These are phyloP conservation scores for barley (Hordeum vulgare) DNA, from an alignment of 176 grass and related monocot species.

Conservation along the genomic window MorexV3_pseudomolecules_assembly NC_058519.1:463206845-463207344, in stretches of 20 bases:
- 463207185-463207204: not conserved
- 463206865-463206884: too few species aligned
- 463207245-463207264: slow-evolving; percentile 19
- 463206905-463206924: too few species aligned
- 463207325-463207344: slow-evolving; percentile 37
- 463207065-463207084: not conserved
- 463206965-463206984: not conserved
- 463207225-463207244: not conserved
- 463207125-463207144: not conserved
- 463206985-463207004: too few species aligned
- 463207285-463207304: slow-evolving; percentile 32
- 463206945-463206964: too few species aligned
- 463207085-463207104: slow-evolving; percentile 20
- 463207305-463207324: slow-evolving; percentile 62
- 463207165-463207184: not conserved
- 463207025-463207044: not conserved
- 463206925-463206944: too few species aligned
- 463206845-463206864: too few species aligned
- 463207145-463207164: not conserved
- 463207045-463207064: not conserved
- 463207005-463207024: not conserved
- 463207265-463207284: slow-evolving; percentile 50
- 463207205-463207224: not conserved
- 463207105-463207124: not conserved
- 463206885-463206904: too few species aligned